Evolutionary conservation across 2,329 filamentous ascomycete genomes (phyloP).

Genomic region (Xenosphaeropsis pyriputrescens): DNA sequence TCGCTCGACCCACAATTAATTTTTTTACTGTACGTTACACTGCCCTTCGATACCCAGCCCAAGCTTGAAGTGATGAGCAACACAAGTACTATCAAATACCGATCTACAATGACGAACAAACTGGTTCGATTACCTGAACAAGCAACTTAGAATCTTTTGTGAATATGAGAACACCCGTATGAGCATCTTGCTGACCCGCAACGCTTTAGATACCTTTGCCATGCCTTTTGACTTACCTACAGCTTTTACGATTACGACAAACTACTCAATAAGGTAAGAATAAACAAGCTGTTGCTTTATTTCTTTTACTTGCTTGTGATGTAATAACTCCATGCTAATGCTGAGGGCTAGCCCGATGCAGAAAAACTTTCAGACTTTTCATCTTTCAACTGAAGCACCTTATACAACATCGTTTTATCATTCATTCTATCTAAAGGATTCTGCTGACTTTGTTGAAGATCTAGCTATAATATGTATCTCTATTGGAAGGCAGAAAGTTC

Average conservation of each 20-base stretch:
- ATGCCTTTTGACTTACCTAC: too few species aligned
- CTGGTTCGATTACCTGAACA: slow-evolving; percentile 23
- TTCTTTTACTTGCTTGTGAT: slow-evolving; percentile 38
- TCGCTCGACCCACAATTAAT: background rate
- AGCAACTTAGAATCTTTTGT: slow-evolving; percentile 1
- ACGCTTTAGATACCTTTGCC: too few species aligned
- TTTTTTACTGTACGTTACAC: slow-evolving; percentile 12
- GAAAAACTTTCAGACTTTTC: slow-evolving; percentile 61
- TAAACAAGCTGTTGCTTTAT: slow-evolving; percentile 9
- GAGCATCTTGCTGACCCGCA: too few species aligned
- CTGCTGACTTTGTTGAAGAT: too few species aligned
- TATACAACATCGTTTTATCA: slow-evolving; percentile 2
- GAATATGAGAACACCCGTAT: too few species aligned
- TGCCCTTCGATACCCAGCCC: slow-evolving; percentile 1
- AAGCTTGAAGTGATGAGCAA: slow-evolving; percentile 23
- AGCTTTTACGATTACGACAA: background rate
- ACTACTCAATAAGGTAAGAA: slow-evolving; percentile 14
- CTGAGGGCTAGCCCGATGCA: slow-evolving; percentile 47
- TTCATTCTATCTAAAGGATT: slow-evolving; percentile 4
- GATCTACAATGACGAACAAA: slow-evolving; percentile 20
- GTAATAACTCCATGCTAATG: slow-evolving; percentile 68
- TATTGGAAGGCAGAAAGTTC: slow-evolving; percentile 38
- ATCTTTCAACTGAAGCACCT: slow-evolving; percentile 63
- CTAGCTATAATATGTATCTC: slow-evolving; percentile 3
- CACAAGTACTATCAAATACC: slow-evolving; percentile 30